Base-by-base conservation (phyloP, 2,329 filamentous ascomycete genomes). In the Penicillium sp. region DNA sequence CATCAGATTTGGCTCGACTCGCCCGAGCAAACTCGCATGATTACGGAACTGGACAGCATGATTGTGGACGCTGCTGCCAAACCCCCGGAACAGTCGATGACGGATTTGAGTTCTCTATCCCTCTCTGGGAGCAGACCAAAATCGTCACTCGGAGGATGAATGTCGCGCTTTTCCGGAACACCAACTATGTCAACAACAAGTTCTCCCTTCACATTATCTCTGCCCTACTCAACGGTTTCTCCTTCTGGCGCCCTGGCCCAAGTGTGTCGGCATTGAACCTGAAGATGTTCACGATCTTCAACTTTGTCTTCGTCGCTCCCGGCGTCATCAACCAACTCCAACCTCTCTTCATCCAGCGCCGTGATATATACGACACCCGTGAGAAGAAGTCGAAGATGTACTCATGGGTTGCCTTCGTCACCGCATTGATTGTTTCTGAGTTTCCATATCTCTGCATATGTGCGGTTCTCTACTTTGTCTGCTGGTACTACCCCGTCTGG, bases 401-500 rank as follows among this genome's bases (percentile, higher is more conserved):
- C 19, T 55, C 53, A 1, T 55, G 53, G 53, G 12, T 51, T n/a
- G 53, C 53, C 33, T 55, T 55, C 10, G 53, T 55, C 10, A 51
- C 53, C 5, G 53, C 47, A 26, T 36, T 55, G 12, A 45, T 55
- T 44, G 53, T 55, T 22, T 55, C 53, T 6, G 53, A 55, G 10
- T 55, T 55, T 33, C 53, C 53, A 10, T 55, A 55, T 17, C 53
- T 55, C n/a, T 51, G 47, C 6, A 55, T 55, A 19, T 55, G 53
- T 16, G 53, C 53, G 8, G 47, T 51, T n/a, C 53, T 55, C 47
- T 55, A 55, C 33, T 55, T 55, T 25, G 53, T 11, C 26, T 55
- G 53, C 28, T 55, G 53, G 53, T 58, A 43, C 49, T 58, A 91
- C 73, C 91, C 82, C 69, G 82, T 88, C 0, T 82, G 84, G 1